A percentile compares a stretch with the other conserved stretches of the same genome.
Evolutionary conservation across 1,284 basidiomycete species (phyloP).

Genomic region (Trametes hirsuta): DNA sequence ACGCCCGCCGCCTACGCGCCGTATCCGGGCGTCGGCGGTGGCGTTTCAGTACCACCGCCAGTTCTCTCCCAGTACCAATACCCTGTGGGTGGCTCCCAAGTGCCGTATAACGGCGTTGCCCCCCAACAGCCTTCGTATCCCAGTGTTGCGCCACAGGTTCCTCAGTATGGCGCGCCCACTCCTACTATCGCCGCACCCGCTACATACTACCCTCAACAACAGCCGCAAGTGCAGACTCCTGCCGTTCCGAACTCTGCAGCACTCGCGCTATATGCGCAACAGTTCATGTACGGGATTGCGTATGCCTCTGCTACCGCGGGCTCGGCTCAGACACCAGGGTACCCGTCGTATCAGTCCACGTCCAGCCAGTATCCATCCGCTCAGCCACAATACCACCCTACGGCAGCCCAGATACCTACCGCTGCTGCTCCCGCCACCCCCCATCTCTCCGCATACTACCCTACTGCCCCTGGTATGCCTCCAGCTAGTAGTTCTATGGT

Average conservation of each 20-base stretch:
- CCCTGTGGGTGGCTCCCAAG: background rate
- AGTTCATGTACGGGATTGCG: conserved; percentile 3
- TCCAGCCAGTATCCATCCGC: background rate
- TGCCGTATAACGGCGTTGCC: conserved; percentile 7
- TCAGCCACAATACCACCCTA: conserved; percentile 3
- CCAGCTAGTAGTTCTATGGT: background rate
- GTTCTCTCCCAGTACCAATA: conserved; percentile 5
- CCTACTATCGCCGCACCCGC: conserved; percentile 2
- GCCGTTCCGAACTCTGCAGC: background rate
- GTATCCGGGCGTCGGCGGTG: conserved; percentile 8
- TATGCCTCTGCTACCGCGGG: background rate
- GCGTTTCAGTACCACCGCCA: background rate
- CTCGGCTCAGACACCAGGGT: conserved; percentile 6
- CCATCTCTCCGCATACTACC: background rate
- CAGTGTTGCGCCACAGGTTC: background rate
- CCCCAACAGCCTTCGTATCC: conserved; percentile 6
- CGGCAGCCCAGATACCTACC: background rate
- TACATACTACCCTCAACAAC: conserved; percentile 7
- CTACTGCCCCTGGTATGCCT: background rate
- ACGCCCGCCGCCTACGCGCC: conserved; percentile 5
- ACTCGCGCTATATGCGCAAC: conserved; percentile 11
- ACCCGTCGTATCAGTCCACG: conserved; percentile 8
- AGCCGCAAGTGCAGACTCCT: background rate
- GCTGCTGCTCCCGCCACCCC: background rate
- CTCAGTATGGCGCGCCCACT: conserved; percentile 3